Conservation (phyloP, 2,329 filamentous ascomycete genomes). For the Arthrobotrys sinensis region DNA sequence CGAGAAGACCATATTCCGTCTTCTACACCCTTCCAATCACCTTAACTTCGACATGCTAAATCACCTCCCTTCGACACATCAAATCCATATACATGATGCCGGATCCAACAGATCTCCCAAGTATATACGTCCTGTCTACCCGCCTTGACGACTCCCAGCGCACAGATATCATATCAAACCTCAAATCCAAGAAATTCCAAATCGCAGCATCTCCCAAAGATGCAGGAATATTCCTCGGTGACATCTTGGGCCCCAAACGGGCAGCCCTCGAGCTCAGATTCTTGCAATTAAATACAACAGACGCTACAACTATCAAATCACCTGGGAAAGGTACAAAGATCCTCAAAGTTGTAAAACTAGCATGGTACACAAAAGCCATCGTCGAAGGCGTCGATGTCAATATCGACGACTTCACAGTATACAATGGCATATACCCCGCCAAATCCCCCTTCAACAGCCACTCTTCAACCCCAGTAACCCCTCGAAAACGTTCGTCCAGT, state of each 20-base stretch:
- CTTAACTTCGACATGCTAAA: conserved; percentile 29
- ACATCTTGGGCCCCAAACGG: conserved; percentile 78
- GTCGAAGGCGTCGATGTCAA: conserved; percentile 70
- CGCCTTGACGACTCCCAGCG: conserved; percentile 75
- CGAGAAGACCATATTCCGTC: neutral
- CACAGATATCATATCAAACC: conserved; percentile 78
- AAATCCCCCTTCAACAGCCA: conserved; percentile 26
- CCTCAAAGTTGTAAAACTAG: conserved; percentile 73
- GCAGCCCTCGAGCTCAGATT: conserved; percentile 83
- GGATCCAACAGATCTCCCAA: conserved; percentile 72
- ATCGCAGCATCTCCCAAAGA: conserved; percentile 68
- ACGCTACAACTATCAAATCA: conserved; percentile 64
- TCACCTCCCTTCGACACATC: neutral
- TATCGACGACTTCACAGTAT: conserved; percentile 72
- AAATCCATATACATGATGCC: conserved; percentile 61
- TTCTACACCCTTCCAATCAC: conserved; percentile 12
- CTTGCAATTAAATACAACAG: conserved; percentile 75
- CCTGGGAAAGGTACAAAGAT: conserved; percentile 25
- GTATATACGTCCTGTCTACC: conserved; percentile 80
- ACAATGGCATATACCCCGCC: conserved; percentile 68
- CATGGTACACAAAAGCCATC: conserved; percentile 74
- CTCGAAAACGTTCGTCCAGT: conserved; percentile 41
- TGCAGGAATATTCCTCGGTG: conserved; percentile 82
- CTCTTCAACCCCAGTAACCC: conserved; percentile 37
- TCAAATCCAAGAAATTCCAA: conserved; percentile 31